Base-by-base conservation (phyloP, 148 eudicot species). In the Silene latifolia region DNA sequence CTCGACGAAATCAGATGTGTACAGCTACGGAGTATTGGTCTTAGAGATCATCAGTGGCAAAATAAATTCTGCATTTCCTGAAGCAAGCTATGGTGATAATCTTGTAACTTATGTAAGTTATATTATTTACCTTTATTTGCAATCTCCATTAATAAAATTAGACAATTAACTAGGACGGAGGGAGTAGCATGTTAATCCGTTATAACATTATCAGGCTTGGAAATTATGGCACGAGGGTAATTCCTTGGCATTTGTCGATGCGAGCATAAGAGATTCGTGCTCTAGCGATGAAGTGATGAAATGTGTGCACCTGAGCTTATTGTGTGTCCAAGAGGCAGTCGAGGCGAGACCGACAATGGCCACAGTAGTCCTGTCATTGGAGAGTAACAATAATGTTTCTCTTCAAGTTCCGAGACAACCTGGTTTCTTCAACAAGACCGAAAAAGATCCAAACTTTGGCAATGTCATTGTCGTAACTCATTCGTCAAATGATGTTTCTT, bases 311-410 rank as follows among this genome's bases (percentile, higher is more conserved):
- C 71, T 83, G 21, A 83, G 76, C 0, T 69, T 83, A 3, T 20
- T 83, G 67, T 83, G 83, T 21, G 76, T 78, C 14, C 81, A 83
- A 67, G 73, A 80, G 44, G 51, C 72, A 5, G 39, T 64, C 2
- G 76, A 76, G 0, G 70, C 71, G 18, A 77, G 86, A 46, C 86
- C 83, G 14, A 65, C 80, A 4, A 83, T 80, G 83, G 72, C 74
- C 8, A 48, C 76, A 4, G 32, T 68, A 27, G 76, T 80, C 15
- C 71, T 76, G 4, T 70, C 56, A 58, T 71, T 83, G 56, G 79
- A 80, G 19, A 66, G 67, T 32, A 48, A 3, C 13, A 48, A 48
- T 48, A 10, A 27, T 27, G 29, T 68, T 77, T 2, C 68, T 67
- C 24, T 62, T 12, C 61, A 73, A 2, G 7, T 69, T 11, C 81